Evolutionary conservation across 768 basidiomycete species (phyloP), one percentile per base, ranked within the genome.

Genomic region (Strobilomyces dryophilus): DNA sequence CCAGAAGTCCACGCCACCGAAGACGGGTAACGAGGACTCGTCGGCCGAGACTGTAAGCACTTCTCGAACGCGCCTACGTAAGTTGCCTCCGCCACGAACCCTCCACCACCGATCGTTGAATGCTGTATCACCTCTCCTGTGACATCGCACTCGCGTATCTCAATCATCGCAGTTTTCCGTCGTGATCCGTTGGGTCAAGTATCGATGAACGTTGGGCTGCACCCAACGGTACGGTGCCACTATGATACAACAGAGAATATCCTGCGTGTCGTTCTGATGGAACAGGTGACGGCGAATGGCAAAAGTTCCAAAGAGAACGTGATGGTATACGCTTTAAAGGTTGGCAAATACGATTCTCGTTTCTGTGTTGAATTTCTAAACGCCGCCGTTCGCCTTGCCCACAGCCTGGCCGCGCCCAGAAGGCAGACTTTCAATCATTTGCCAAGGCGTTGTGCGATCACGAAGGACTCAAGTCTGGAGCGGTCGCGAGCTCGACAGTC

Each of bases 101-200:
- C 52, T 53, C 45, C 51, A 36, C 55, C 60, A 51, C 52, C 49
- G 56, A 60, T 56, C 52, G 42, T 61, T 64, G n/a, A 63, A 56
- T 47, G 8, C 43, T 29, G 9, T 39, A 39, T 44, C 54, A 35
- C 52, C 6, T 37, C 46, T 50, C 43, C 18, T 49, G 40, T 37
- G 43, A 44, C 35, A 42, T 55, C 26, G 10, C 17, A 35, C 40
- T 43, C 24, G 45, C 37, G 21, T 34, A 29, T 43, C 45, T 56
- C 21, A 21, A 27, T 27, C 43, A 12, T 41, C 20, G 37, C 57
- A 85, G 85, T 87, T 14, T 86, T 88, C 69, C 80, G 85, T 8
- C 81, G 85, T 6, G 85, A 87, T 56, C 85, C 84, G 0, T 66
- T 87, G 27, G 81, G 82, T 74, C 81, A 87, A 60, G 81, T 86